Conservation (phyloP, 2,329 filamentous ascomycete species). For the Pseudogymnoascus sp. region DNA sequence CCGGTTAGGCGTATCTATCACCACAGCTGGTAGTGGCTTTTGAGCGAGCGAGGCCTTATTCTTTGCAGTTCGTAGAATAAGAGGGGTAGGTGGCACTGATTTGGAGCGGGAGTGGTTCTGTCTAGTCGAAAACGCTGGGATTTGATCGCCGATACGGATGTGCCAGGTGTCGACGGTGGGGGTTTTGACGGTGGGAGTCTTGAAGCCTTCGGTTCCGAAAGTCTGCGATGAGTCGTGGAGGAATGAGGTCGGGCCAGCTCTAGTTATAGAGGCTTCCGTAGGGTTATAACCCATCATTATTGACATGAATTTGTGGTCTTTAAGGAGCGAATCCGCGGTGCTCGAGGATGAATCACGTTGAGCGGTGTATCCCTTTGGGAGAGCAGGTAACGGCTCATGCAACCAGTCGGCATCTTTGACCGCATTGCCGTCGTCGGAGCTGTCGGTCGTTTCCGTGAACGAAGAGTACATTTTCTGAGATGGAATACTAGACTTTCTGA, state of each 20-base stretch:
- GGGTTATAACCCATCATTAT: conserved; percentile 3
- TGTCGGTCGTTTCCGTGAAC: background rate
- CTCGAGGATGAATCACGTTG: background rate
- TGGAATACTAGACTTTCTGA: background rate
- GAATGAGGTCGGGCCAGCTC: conserved; percentile 18
- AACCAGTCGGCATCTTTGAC: background rate
- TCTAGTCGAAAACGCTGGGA: conserved; percentile 51
- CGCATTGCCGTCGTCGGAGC: background rate
- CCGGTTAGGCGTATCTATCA: conserved; percentile 22
- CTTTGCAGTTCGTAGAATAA: conserved; percentile 40
- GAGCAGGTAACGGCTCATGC: background rate
- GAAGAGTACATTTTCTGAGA: background rate
- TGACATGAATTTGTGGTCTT: conserved; percentile 1
- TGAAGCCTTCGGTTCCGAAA: background rate
- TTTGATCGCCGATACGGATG: conserved; percentile 49
- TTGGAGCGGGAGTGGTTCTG: conserved; percentile 38
- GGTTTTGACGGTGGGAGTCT: conserved; percentile 1
- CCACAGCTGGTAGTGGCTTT: conserved; percentile 17
- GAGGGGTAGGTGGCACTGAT: conserved; percentile 47
- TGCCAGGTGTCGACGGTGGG: conserved; percentile 37
- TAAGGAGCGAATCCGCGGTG: background rate
- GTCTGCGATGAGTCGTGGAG: conserved; percentile 24
- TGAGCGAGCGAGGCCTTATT: conserved; percentile 37
- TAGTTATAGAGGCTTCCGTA: background rate
- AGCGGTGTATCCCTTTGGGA: background rate